Percentiles rank a stretch among this genome's conserved stretches.
Evolutionary conservation across 2,329 filamentous ascomycete genomes (phyloP).

Genomic region (Fusarium chuoi): DNA sequence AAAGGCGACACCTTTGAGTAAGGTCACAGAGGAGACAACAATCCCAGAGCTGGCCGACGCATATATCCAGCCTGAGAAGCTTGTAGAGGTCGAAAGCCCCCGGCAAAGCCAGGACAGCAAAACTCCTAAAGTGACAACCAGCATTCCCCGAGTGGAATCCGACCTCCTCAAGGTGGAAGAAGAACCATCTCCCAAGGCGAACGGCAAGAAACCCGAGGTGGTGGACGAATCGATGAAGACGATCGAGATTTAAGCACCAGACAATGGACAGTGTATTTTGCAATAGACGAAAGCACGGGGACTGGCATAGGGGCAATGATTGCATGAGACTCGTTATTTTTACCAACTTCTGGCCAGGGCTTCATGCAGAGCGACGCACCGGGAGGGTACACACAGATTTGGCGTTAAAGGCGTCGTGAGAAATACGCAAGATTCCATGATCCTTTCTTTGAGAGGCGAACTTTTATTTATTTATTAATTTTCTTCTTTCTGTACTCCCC

Average conservation of each 20-base stretch:
- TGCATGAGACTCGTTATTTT: constrained; percentile 43
- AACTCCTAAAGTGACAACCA: constrained; percentile 46
- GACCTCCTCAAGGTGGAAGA: constrained; percentile 47
- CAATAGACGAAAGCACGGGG: constrained; percentile 38
- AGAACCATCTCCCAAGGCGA: constrained; percentile 39
- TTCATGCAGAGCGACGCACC: constrained; percentile 36
- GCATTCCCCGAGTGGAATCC: constrained; percentile 49
- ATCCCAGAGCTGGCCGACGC: constrained; percentile 53
- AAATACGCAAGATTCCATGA: constrained; percentile 40
- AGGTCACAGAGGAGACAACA: constrained; percentile 75
- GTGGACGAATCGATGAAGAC: constrained; percentile 68
- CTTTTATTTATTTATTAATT: constrained; percentile 6
- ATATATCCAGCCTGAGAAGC: constrained; percentile 57
- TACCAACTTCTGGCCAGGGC: constrained; percentile 53
- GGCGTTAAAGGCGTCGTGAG: constrained; percentile 45
- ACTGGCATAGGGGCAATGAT: constrained; percentile 44
- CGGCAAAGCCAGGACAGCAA: constrained; percentile 58
- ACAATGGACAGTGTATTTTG: constrained; percentile 25
- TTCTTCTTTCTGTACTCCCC: constrained; percentile 19
- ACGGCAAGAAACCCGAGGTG: constrained; percentile 57
- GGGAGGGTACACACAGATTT: constrained; percentile 36
- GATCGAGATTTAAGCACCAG: constrained; percentile 63
- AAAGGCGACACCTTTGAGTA: constrained; percentile 75
- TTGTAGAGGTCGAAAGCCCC: constrained; percentile 67
- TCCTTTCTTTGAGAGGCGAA: constrained; percentile 32